phyloP scores from a whole-genome alignment of 2,329 filamentous ascomycete species.

The Exophiala calicioides region DNA sequence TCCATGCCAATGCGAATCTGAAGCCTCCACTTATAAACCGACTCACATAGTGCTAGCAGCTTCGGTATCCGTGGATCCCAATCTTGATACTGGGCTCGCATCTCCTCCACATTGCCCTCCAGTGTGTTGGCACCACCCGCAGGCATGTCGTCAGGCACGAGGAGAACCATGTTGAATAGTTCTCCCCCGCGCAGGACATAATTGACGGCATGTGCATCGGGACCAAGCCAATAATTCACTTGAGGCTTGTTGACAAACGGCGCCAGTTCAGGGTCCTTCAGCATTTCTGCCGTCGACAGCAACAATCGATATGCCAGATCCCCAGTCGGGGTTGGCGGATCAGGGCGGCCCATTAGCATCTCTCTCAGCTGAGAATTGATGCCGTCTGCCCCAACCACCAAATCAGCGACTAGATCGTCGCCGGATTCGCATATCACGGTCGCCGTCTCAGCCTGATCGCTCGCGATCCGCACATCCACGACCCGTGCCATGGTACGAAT shows the following conservation, averaged over 20 bases:
- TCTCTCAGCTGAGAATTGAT: conserved; percentile 32
- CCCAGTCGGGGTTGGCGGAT: conserved; percentile 38
- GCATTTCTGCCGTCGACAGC: conserved; percentile 43
- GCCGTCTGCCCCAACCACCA: conserved; percentile 37
- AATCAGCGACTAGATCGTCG: conserved; percentile 26
- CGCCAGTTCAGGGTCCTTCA: conserved; percentile 49
- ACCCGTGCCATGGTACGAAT: conserved; percentile 34
- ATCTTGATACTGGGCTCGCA: conserved; percentile 33
- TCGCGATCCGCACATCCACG: conserved; percentile 36
- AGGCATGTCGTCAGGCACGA: conserved; percentile 49
- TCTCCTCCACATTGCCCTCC: conserved; percentile 39
- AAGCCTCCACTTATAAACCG: conserved; percentile 38
- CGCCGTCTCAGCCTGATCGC: conserved; percentile 32
- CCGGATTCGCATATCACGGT: conserved; percentile 36
- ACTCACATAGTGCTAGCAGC: conserved; percentile 29
- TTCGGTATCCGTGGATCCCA: conserved; percentile 37
- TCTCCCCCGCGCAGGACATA: conserved; percentile 46
- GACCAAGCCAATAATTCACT: conserved; percentile 59
- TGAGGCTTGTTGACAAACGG: conserved; percentile 51
- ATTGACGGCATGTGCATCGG: conserved; percentile 45
- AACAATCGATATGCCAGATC: conserved; percentile 44
- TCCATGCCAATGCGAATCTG: conserved; percentile 37
- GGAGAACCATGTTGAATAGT: conserved; percentile 47
- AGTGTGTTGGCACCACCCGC: conserved; percentile 25
- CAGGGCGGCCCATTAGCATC: conserved; percentile 25